Conservation (phyloP, 176 grass and related monocot genomes). For the Avena eriantha region DNA sequence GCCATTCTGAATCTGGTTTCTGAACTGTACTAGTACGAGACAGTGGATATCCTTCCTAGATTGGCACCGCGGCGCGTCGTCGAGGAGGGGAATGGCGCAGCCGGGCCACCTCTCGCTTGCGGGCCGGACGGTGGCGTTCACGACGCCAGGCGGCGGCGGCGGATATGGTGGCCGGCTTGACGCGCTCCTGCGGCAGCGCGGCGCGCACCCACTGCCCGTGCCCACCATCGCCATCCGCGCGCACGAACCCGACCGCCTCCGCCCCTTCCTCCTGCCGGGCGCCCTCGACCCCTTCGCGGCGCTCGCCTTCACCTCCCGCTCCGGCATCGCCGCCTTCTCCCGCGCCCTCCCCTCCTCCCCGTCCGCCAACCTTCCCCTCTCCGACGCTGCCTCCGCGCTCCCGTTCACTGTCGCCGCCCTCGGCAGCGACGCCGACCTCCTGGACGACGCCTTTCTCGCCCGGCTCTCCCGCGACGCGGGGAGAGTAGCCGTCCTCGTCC, state of each 20-base stretch:
- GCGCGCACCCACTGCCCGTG: constrained; percentile 63
- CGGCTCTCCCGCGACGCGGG: constrained; percentile 49
- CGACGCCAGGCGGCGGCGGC: constrained; percentile 51
- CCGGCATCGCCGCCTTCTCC: constrained; percentile 78
- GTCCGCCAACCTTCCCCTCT: constrained; percentile 29
- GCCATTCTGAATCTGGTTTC: background rate
- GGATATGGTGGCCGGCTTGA: constrained; percentile 60
- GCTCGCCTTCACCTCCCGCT: constrained; percentile 83
- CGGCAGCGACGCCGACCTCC: constrained; percentile 69
- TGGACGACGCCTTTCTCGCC: constrained; percentile 57
- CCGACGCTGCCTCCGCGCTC: constrained; percentile 32
- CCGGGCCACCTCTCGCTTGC: constrained; percentile 48
- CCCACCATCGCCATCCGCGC: constrained; percentile 66
- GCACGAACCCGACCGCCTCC: constrained; percentile 54
- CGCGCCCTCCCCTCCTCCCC: constrained; percentile 45
- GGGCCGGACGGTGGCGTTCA: constrained; percentile 79
- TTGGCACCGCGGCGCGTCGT: background rate
- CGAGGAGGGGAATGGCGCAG: constrained; percentile 41
- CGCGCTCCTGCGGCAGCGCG: constrained; percentile 53
- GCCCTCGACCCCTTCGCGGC: constrained; percentile 68
- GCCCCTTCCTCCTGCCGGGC: constrained; percentile 56
- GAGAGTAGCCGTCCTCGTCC: constrained; percentile 54
- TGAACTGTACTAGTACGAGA: background rate
- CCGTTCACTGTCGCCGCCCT: constrained; percentile 70
- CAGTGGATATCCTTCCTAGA: constrained; percentile 15